phyloP scores from a whole-genome alignment of 371 early-diverging fungal genomes.

The Zychaea mexicana region DNA sequence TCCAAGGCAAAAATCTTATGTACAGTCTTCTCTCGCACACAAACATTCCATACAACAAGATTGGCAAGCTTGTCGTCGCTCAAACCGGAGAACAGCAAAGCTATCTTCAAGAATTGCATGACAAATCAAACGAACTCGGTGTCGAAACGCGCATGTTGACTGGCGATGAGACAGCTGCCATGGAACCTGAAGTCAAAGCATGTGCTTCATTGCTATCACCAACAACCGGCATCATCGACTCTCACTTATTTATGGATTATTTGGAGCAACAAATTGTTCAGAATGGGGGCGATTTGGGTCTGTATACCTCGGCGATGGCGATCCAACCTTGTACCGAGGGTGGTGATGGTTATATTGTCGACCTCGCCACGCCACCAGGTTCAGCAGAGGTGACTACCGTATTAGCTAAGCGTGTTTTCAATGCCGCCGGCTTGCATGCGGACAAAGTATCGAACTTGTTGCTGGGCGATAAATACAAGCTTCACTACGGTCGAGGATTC shows the following conservation, averaged over 20 bases:
- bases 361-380: conserved; percentile 30
- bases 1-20: conserved; percentile 72
- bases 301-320: conserved; percentile 48
- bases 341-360: conserved; percentile 50
- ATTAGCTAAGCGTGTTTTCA: conserved; percentile 67
- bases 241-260: conserved; percentile 68
- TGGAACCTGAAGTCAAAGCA: conserved; percentile 68
- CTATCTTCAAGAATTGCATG: conserved; percentile 64
- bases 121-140: conserved; percentile 60
- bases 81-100: conserved; percentile 50
- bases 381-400: conserved; percentile 41
- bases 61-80: conserved; percentile 87
- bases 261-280: conserved; percentile 45
- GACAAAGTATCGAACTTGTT: conserved; percentile 67
- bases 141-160: conserved; percentile 65
- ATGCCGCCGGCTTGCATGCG: conserved; percentile 79
- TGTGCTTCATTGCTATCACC: conserved; percentile 59
- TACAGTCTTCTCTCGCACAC: conserved; percentile 62
- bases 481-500: conserved; percentile 78
- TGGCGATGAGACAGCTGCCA: conserved; percentile 27
- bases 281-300: conserved; percentile 54
- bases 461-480: conserved; percentile 30
- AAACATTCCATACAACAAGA: conserved; percentile 48
- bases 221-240: conserved; percentile 84
- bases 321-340: conserved; percentile 38